Evolutionary conservation across 1,284 basidiomycete genomes (phyloP).

Genomic region (Hemileccinum hortonii): DNA sequence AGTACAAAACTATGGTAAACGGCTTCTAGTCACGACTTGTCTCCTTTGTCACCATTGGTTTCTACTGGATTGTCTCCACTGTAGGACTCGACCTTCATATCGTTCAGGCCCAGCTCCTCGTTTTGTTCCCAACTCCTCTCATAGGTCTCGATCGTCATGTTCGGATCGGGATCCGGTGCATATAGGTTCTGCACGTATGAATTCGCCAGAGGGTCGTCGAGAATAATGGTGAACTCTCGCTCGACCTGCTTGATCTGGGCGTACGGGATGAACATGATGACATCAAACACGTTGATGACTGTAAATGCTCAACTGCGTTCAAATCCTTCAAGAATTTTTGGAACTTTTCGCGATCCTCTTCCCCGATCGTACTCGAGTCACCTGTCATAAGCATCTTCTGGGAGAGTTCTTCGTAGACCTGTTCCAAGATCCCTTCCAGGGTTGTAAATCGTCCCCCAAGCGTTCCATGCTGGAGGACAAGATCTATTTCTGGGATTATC

Average conservation of each 20-base stretch:
- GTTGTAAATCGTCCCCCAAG: slow-evolving; percentile 99
- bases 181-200: slow-evolving; percentile 96
- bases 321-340: slow-evolving; percentile 78
- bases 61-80: slow-evolving; percentile 34
- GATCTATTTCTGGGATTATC: slow-evolving; percentile 92
- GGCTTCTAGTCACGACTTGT: slow-evolving; percentile 3
- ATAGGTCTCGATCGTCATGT: slow-evolving; percentile 84
- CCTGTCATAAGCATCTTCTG: slow-evolving; percentile 85
- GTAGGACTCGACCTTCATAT: slow-evolving; percentile 92
- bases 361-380: slow-evolving; percentile 53
- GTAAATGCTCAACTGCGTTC: slow-evolving; percentile 57
- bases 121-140: slow-evolving; percentile 89
- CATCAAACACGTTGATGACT: neutral
- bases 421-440: slow-evolving; percentile 91
- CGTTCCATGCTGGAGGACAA: slow-evolving; percentile 89
- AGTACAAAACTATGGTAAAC: neutral
- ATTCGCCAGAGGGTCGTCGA: slow-evolving; percentile 96
- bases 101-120: slow-evolving; percentile 94
- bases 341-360: slow-evolving; percentile 58
- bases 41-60: slow-evolving; percentile 1
- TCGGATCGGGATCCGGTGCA: slow-evolving; percentile 89
- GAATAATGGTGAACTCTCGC: slow-evolving; percentile 83
- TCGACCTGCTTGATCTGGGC: slow-evolving; percentile 72
- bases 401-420: slow-evolving; percentile 93
- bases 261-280: slow-evolving; percentile 3